These are phyloP conservation scores for Russula ochroleuca DNA, from an alignment of 768 basidiomycete genomes.

Conservation along the genomic window DNA sequence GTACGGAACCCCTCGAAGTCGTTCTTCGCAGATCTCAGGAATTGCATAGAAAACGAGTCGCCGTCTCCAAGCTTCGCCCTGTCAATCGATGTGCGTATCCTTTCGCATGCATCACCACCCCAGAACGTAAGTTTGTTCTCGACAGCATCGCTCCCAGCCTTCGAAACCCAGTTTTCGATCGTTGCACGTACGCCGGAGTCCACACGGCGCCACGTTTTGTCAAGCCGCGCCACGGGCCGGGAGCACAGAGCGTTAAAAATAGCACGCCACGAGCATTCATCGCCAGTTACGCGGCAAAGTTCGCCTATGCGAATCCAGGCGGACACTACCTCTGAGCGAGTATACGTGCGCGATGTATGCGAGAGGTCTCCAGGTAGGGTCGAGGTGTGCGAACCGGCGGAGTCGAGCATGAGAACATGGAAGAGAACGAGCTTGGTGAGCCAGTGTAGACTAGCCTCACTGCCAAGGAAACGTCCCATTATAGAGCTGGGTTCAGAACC, in stretches of 20 bases:
- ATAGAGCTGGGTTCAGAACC: constrained; percentile 2
- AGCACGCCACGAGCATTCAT: constrained; percentile 77
- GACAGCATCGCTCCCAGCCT: constrained; percentile 38
- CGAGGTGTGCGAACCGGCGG: constrained; percentile 33
- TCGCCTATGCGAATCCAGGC: constrained; percentile 74
- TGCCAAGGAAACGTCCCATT: constrained; percentile 52
- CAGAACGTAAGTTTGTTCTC: constrained; percentile 55
- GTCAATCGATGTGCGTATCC: constrained; percentile 35
- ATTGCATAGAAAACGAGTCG: constrained; percentile 45
- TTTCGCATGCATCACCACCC: constrained; percentile 45
- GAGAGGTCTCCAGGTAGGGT: constrained; percentile 34
- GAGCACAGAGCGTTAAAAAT: constrained; percentile 68
- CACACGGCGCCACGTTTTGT: constrained; percentile 77
- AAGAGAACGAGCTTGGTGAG: constrained; percentile 66
- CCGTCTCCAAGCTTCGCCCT: constrained; percentile 17
- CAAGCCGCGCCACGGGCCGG: constrained; percentile 67
- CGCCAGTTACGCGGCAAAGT: constrained; percentile 63
- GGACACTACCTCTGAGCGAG: constrained; percentile 66
- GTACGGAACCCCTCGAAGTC: constrained; percentile 27
- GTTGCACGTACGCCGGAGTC: constrained; percentile 52
- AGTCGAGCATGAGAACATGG: constrained; percentile 64
- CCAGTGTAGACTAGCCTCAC: constrained; percentile 73
- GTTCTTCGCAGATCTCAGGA: constrained; percentile 37
- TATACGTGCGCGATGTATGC: constrained; percentile 55
- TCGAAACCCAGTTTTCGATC: constrained; percentile 63